Percentiles rank a stretch among this genome's conserved stretches.
phyloP scores from a whole-genome alignment of 768 basidiomycete species.

The Dacryopinax spathularia region DNA sequence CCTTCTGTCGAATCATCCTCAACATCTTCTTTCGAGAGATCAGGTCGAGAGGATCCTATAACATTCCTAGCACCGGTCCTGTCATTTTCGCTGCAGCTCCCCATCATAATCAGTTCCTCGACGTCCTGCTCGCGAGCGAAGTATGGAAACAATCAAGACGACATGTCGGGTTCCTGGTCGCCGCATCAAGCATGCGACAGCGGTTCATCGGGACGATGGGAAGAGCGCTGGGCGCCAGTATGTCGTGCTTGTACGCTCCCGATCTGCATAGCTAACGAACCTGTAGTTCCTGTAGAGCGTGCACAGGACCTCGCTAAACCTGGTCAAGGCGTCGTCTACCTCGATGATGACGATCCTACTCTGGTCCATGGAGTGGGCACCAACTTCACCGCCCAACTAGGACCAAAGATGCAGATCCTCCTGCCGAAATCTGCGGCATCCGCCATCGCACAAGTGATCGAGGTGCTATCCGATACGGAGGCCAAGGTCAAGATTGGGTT shows the following conservation, averaged over 20 bases:
- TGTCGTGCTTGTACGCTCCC: slow-evolving; percentile 22
- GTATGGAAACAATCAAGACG: slow-evolving; percentile 72
- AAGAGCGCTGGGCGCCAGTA: slow-evolving; percentile 77
- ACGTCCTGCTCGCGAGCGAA: slow-evolving; percentile 70
- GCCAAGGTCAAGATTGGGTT: slow-evolving; percentile 77
- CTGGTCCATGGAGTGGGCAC: slow-evolving; percentile 75
- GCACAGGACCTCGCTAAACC: slow-evolving; percentile 73
- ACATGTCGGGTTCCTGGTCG: slow-evolving; percentile 72
- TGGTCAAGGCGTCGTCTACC: slow-evolving; percentile 55
- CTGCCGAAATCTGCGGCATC: slow-evolving; percentile 69
- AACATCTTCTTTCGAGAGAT: slow-evolving; percentile 96
- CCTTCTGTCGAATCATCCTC: slow-evolving; percentile 52
- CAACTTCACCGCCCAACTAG: slow-evolving; percentile 56
- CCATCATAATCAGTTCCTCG: slow-evolving; percentile 93
- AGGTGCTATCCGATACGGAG: slow-evolving; percentile 79
- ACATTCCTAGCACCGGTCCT: slow-evolving; percentile 80
- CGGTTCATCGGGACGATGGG: slow-evolving; percentile 68
- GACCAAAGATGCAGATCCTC: slow-evolving; percentile 70
- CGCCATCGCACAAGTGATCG: slow-evolving; percentile 65
- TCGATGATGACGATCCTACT: slow-evolving; percentile 65
- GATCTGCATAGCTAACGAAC: neutral
- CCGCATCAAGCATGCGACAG: slow-evolving; percentile 76
- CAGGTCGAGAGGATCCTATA: slow-evolving; percentile 83
- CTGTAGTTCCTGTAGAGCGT: slow-evolving; percentile 75
- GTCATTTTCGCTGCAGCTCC: slow-evolving; percentile 89